Conservation (phyloP, 2,329 filamentous ascomycete species). For the Curvularia sp. region DNA sequence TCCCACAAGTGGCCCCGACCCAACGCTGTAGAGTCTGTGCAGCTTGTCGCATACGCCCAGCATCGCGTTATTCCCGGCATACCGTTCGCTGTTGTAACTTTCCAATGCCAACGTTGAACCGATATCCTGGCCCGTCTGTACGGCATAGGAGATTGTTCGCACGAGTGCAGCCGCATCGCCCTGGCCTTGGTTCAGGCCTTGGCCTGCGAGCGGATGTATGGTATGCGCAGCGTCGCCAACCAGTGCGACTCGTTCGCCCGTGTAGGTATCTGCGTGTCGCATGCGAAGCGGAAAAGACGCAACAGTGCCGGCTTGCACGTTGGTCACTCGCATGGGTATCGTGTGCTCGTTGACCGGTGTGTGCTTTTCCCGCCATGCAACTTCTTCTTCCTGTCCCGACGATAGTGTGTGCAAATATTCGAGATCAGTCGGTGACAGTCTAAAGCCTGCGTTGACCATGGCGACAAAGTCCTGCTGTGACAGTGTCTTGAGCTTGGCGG, state of each 20-base stretch:
- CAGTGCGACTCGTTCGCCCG: slow-evolving; percentile 86
- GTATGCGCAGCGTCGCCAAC: slow-evolving; percentile 96
- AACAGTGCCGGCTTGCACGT: slow-evolving; percentile 78
- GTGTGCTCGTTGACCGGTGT: slow-evolving; percentile 59
- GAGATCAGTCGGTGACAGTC: slow-evolving; percentile 79
- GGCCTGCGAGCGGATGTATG: slow-evolving; percentile 90
- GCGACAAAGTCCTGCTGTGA: slow-evolving; percentile 76
- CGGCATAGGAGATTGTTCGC: slow-evolving; percentile 75
- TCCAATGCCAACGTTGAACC: slow-evolving; percentile 81
- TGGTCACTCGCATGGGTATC: slow-evolving; percentile 71
- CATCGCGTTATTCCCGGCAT: slow-evolving; percentile 78
- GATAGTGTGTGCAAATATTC: slow-evolving; percentile 76
- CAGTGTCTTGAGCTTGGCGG: slow-evolving; percentile 79
- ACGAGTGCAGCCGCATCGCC: slow-evolving; percentile 84
- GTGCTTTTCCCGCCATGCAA: slow-evolving; percentile 82
- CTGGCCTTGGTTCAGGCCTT: slow-evolving; percentile 92
- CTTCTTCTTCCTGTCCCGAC: slow-evolving; percentile 69
- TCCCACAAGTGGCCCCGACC: slow-evolving; percentile 79
- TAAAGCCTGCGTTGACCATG: slow-evolving; percentile 93
- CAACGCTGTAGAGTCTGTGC: slow-evolving; percentile 88
- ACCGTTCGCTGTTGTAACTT: slow-evolving; percentile 80
- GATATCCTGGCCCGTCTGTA: slow-evolving; percentile 85
- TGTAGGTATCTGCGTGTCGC: slow-evolving; percentile 93
- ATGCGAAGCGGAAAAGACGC: slow-evolving; percentile 92
- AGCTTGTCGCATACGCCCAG: slow-evolving; percentile 86